These are phyloP conservation scores for Magnaporthiopsis poae DNA, from an alignment of 2,329 filamentous ascomycete species.

Conservation along the genomic window DNA sequence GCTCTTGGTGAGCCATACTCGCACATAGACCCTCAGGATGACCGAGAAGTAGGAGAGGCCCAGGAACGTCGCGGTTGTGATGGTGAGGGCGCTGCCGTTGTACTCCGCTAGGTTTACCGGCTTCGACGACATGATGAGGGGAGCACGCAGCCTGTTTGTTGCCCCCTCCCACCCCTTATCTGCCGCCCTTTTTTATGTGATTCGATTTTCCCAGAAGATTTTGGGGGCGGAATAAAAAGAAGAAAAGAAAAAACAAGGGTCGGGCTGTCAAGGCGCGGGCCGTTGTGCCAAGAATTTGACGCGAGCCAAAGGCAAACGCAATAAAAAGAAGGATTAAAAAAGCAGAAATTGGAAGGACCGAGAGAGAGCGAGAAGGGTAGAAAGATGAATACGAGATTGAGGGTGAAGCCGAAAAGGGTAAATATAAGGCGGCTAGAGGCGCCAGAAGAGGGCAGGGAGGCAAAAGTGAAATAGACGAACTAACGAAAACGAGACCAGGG, in stretches of 20 bases:
- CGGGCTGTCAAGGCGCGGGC: not conserved
- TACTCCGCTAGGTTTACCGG: conserved; percentile 26
- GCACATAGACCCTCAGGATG: conserved; percentile 33
- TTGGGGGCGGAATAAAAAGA: too few species aligned
- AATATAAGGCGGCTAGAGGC: conserved; percentile 10
- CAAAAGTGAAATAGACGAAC: not conserved
- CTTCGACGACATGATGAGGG: not conserved
- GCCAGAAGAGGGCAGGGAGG: not conserved
- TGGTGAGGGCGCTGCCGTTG: conserved; percentile 29
- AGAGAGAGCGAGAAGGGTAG: conserved; percentile 9
- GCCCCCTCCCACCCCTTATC: conserved; percentile 1
- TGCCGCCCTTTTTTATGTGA: not conserved
- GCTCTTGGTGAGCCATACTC: conserved; percentile 31
- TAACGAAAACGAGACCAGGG: not conserved
- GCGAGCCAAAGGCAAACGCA: not conserved
- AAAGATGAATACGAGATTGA: conserved; percentile 6
- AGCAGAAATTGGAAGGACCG: too few species aligned
- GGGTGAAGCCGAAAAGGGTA: not conserved
- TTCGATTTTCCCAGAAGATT: not conserved
- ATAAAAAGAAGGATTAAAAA: conserved; percentile 11
- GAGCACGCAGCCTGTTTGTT: conserved; percentile 22
- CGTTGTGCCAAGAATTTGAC: not conserved
- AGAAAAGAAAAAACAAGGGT: too few species aligned
- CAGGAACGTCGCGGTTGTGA: conserved; percentile 28
- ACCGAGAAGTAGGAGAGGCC: conserved; percentile 33